A percentile compares a stretch with the other conserved stretches of the same genome.
phyloP scores from a whole-genome alignment of 768 basidiomycete species.

The Mycena galopus region DNA sequence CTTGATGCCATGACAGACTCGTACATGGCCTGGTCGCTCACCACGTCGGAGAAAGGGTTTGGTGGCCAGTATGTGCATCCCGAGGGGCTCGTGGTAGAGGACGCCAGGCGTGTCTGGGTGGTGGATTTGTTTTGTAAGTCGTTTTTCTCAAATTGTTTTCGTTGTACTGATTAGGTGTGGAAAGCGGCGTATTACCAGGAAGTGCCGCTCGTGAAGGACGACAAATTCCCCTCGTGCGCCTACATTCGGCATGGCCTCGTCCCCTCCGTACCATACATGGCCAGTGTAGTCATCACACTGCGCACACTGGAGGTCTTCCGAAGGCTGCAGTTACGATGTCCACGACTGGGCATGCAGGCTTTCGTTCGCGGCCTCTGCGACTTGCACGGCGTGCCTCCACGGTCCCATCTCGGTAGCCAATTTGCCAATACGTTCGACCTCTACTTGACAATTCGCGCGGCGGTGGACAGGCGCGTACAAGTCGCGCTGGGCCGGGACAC shows the following conservation, averaged over 20 bases:
- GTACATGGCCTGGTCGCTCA: background rate
- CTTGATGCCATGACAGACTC: background rate
- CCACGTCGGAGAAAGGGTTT: background rate
- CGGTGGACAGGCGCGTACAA: background rate
- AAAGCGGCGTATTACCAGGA: background rate
- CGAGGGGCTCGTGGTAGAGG: background rate
- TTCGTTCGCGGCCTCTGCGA: background rate
- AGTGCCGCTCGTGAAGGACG: background rate
- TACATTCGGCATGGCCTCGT: background rate
- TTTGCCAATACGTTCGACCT: background rate
- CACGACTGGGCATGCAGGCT: background rate
- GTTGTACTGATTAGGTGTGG: background rate
- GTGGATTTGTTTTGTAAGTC: background rate
- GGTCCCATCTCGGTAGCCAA: background rate
- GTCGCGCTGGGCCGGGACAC: no score
- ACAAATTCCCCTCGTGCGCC: background rate
- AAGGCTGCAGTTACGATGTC: background rate
- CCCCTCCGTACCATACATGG: background rate
- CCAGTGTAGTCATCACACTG: background rate
- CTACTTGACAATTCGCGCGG: background rate
- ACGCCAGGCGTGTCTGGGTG: background rate
- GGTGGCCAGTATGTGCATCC: background rate
- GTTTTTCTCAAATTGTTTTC: no score
- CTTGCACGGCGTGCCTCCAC: background rate
- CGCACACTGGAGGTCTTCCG: background rate